These are phyloP conservation scores for Diversispora epigaea DNA, from an alignment of 192 early-diverging fungal genomes.

Conservation along the genomic window DNA sequence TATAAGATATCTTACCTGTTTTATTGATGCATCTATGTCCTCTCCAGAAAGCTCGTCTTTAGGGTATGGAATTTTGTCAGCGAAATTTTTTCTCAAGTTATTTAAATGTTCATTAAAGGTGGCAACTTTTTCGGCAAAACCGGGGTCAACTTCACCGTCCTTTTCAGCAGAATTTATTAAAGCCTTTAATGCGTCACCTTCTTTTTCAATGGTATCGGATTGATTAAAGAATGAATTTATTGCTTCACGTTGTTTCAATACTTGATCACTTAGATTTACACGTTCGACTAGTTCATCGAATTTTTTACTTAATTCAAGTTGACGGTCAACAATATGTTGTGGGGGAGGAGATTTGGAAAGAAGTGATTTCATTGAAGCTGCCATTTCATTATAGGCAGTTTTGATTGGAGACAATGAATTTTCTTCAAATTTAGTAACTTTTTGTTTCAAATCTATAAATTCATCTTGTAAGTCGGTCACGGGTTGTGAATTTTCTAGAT, in stretches of 20 bases:
- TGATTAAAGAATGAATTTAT: constrained; percentile 1
- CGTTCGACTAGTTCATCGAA: background rate
- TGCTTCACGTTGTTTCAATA: constrained; percentile 22
- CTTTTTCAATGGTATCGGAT: constrained; percentile 3
- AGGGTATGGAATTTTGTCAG: constrained; percentile 10
- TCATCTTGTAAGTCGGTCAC: constrained; percentile 3
- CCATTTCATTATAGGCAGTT: constrained; percentile 13
- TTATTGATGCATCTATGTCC: constrained; percentile 14
- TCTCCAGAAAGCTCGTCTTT: background rate
- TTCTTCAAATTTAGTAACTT: constrained; percentile 24
- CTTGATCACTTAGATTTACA: constrained; percentile 10
- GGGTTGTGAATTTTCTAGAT: background rate
- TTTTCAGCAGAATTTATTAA: constrained; percentile 12
- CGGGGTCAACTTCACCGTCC: background rate
- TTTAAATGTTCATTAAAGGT: constrained; percentile 12
- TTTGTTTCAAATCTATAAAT: constrained; percentile 3
- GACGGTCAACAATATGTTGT: constrained; percentile 14
- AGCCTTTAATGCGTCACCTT: constrained; percentile 8
- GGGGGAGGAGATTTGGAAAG: constrained; percentile 9
- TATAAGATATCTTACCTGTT: background rate
- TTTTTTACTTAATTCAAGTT: background rate
- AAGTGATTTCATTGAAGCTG: constrained; percentile 1
- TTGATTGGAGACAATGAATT: background rate
- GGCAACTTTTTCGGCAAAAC: constrained; percentile 7
- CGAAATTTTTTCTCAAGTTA: constrained; percentile 1